Conservation (phyloP, 2,329 filamentous ascomycete species). For the Sclerotinia minor region DNA sequence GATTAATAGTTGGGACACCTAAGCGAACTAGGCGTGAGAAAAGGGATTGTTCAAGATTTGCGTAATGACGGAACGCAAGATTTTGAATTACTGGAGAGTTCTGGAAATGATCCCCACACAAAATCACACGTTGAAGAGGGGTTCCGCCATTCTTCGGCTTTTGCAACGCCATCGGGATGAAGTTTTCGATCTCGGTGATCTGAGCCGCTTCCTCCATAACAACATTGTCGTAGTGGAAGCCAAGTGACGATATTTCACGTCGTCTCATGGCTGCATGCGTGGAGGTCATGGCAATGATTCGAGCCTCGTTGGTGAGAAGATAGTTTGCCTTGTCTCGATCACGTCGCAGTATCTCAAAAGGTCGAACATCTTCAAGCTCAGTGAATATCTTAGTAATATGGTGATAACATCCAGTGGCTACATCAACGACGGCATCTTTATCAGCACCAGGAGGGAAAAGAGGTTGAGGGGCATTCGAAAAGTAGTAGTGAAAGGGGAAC, state of each 20-base stretch:
- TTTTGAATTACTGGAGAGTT: constrained; percentile 97
- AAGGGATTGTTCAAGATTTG: constrained; percentile 92
- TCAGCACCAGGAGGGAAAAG: constrained; percentile 70
- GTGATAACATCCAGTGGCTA: constrained; percentile 80
- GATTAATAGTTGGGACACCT: constrained; percentile 84
- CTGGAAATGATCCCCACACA: constrained; percentile 94
- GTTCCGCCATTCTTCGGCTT: constrained; percentile 71
- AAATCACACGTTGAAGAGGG: constrained; percentile 80
- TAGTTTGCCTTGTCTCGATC: constrained; percentile 96
- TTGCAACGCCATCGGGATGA: constrained; percentile 92
- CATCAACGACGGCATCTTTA: constrained; percentile 68
- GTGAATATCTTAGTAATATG: constrained; percentile 90
- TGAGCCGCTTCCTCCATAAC: constrained; percentile 98
- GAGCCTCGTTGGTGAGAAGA: constrained; percentile 90
- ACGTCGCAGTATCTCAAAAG: constrained; percentile 88
- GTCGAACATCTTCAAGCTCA: constrained; percentile 87
- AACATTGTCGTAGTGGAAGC: constrained; percentile 96
- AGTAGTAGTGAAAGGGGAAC: constrained; percentile 89
- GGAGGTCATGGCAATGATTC: constrained; percentile 97
- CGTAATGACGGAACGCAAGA: constrained; percentile 88
- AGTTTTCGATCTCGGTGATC: constrained; percentile 95
- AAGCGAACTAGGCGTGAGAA: constrained; percentile 89
- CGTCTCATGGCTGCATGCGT: constrained; percentile 95
- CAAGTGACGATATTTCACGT: constrained; percentile 85
- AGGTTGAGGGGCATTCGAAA: constrained; percentile 81